Evolutionary conservation across 768 basidiomycete genomes (phyloP).

Genomic region (Lactifluus echinatus): DNA sequence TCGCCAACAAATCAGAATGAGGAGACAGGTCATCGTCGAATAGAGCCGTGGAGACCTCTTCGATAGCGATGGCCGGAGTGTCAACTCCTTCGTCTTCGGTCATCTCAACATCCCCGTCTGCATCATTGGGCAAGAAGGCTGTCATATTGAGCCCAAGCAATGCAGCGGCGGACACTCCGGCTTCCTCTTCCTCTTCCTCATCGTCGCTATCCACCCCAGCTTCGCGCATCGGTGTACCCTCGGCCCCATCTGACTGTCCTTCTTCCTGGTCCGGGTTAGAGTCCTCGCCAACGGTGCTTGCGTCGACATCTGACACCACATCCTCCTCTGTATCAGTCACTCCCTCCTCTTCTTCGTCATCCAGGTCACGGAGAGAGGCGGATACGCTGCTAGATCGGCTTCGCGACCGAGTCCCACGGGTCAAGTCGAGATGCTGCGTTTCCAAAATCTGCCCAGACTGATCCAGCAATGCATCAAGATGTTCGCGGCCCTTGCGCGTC

Average conservation of each 20-base stretch:
- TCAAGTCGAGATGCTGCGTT: conserved; percentile 69
- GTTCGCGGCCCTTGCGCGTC: conserved; percentile 67
- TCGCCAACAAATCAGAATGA: conserved; percentile 9
- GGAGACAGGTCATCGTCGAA: conserved; percentile 8
- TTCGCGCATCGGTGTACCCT: not conserved
- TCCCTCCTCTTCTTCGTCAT: conserved; percentile 6
- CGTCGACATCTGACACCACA: conserved; percentile 25
- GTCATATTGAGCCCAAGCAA: conserved; percentile 6
- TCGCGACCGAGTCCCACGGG: conserved; percentile 38
- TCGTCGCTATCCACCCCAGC: conserved; percentile 30
- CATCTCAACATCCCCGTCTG: conserved; percentile 10
- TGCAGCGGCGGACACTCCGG: conserved; percentile 3
- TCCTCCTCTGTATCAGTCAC: conserved; percentile 22
- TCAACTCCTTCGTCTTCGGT: not conserved
- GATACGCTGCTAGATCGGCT: conserved; percentile 48
- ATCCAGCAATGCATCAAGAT: conserved; percentile 84
- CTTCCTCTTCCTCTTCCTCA: conserved; percentile 31
- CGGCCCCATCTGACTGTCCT: conserved; percentile 24
- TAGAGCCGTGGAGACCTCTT: not conserved
- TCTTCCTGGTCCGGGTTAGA: conserved; percentile 14
- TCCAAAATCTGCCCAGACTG: conserved; percentile 82
- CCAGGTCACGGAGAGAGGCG: conserved; percentile 19
- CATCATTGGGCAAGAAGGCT: not conserved
- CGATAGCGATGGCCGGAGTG: not conserved
- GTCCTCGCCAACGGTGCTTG: conserved; percentile 20